Conservation (phyloP, 768 basidiomycete genomes). For the Termitomyces sp. region DNA sequence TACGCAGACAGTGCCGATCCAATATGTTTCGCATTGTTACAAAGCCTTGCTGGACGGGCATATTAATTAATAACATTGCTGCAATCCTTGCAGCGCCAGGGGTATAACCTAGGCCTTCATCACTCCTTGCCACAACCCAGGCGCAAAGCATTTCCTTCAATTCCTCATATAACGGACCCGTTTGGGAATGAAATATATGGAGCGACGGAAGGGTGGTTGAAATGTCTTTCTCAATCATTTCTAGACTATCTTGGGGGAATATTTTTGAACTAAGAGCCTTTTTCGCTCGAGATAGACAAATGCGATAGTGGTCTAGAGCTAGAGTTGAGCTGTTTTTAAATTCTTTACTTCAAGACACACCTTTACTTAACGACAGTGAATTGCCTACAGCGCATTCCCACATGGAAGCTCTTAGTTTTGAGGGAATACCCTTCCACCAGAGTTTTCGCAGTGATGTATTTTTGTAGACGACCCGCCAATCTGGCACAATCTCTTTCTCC, state of each 20-base stretch:
- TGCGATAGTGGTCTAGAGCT: conserved; percentile 63
- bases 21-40: conserved; percentile 82
- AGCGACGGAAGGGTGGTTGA: conserved; percentile 67
- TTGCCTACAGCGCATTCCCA: conserved; percentile 91
- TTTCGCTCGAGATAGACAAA: conserved; percentile 70
- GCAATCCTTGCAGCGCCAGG: conserved; percentile 69
- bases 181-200: conserved; percentile 75
- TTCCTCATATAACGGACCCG: conserved; percentile 78
- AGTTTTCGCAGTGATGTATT: conserved; percentile 63
- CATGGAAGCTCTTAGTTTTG: conserved; percentile 72
- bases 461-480: conserved; percentile 75
- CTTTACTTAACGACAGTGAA: conserved; percentile 77
- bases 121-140: conserved; percentile 83
- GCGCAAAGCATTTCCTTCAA: conserved; percentile 82
- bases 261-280: conserved; percentile 61
- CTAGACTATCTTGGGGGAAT: conserved; percentile 63
- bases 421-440: conserved; percentile 90
- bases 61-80: conserved; percentile 84
- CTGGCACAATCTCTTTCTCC: conserved; percentile 78
- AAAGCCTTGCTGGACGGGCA: conserved; percentile 74
- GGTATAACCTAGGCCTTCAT: conserved; percentile 78
- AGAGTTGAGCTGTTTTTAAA: conserved; percentile 10
- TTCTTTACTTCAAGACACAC: conserved; percentile 31
- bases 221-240: conserved; percentile 73
- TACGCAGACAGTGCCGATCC: conserved; percentile 80